phyloP scores from a whole-genome alignment of 805 yeast species.

The Metschnikowia lunata region DNA sequence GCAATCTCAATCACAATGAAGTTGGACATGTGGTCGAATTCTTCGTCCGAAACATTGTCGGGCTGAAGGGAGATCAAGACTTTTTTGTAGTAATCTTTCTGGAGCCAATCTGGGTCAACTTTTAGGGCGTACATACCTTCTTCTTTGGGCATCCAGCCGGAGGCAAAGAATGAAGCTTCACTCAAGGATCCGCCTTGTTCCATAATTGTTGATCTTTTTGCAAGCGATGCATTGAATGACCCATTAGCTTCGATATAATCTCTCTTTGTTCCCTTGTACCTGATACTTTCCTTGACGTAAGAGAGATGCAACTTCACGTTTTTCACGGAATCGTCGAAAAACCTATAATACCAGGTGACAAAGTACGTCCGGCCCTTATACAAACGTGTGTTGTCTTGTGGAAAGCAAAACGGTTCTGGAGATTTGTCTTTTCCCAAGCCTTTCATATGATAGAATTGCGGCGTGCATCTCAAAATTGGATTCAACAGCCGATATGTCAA shows the following conservation, averaged over 20 bases:
- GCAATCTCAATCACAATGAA: slow-evolving; percentile 42
- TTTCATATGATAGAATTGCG: slow-evolving; percentile 62
- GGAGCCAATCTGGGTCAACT: slow-evolving; percentile 60
- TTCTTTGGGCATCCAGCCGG: slow-evolving; percentile 64
- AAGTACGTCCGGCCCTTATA: slow-evolving; percentile 64
- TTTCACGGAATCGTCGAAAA: slow-evolving; percentile 51
- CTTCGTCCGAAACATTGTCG: slow-evolving; percentile 58
- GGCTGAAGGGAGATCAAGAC: slow-evolving; percentile 74
- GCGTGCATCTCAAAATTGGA: slow-evolving; percentile 83
- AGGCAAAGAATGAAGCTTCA: slow-evolving; percentile 50
- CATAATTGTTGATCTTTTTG: slow-evolving; percentile 30
- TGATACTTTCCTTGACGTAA: slow-evolving; percentile 51
- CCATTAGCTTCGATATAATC: slow-evolving; percentile 19
- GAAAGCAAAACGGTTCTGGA: slow-evolving; percentile 85
- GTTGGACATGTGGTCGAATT: slow-evolving; percentile 50
- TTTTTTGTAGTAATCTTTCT: slow-evolving; percentile 46
- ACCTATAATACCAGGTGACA: slow-evolving; percentile 74
- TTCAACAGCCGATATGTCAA: slow-evolving; percentile 65
- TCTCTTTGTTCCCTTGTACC: slow-evolving; percentile 55
- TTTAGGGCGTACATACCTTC: slow-evolving; percentile 65
- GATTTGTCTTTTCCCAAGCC: slow-evolving; percentile 52
- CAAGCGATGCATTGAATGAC: background rate
- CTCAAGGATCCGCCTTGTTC: slow-evolving; percentile 36
- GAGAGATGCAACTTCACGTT: slow-evolving; percentile 66
- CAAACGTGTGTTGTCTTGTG: slow-evolving; percentile 56